phyloP scores from a whole-genome alignment of 441 rosid species.

The Populus trichocarpa region DNA sequence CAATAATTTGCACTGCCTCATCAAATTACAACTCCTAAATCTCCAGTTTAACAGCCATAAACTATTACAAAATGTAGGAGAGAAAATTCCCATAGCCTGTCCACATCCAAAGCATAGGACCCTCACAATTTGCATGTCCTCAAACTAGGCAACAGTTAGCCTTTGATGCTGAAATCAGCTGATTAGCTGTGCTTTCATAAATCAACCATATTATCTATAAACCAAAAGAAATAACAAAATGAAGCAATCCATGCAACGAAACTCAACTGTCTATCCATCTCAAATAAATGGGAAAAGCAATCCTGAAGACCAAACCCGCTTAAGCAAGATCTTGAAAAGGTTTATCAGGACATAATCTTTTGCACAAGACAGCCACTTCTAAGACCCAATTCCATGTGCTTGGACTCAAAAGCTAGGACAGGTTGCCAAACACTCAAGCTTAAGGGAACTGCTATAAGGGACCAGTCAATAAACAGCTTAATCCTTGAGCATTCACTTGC shows the following conservation, averaged over 20 bases:
- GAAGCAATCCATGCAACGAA: neutral
- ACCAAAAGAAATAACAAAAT: neutral
- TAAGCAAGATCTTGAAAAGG: neutral
- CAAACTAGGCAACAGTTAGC: no score
- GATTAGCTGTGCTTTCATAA: neutral
- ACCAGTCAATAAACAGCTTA: neutral
- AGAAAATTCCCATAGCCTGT: neutral
- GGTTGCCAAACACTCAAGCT: neutral
- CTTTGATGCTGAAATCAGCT: constrained; percentile 8
- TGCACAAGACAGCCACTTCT: neutral
- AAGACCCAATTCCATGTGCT: neutral
- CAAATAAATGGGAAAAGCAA: neutral
- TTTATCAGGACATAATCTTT: neutral
- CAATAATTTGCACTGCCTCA: neutral
- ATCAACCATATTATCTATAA: neutral
- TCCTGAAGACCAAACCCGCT: neutral
- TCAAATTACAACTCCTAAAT: neutral
- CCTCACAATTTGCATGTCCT: neutral
- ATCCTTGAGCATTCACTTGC: neutral
- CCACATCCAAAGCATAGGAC: constrained; percentile 1
- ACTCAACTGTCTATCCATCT: neutral
- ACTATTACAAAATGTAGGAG: neutral
- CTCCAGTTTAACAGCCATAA: neutral
- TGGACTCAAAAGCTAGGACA: neutral
- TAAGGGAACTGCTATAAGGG: neutral